Percentiles rank a stretch among this genome's conserved stretches.
Conservation (phyloP, 2,329 filamentous ascomycete species). For the Curvularia spicifera region DNA sequence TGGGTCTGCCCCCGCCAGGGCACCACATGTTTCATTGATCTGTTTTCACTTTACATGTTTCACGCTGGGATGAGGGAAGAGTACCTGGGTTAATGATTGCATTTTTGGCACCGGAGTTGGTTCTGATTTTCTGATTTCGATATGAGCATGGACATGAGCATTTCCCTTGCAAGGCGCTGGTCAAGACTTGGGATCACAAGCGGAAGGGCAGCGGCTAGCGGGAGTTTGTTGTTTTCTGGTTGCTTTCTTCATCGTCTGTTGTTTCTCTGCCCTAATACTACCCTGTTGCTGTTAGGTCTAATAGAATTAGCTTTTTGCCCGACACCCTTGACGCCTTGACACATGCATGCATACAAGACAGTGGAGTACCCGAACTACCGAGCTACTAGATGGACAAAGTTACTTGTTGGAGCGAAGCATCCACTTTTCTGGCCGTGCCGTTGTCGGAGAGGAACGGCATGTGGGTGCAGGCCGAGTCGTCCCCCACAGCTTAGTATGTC, state of each 20-base stretch:
- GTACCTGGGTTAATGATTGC: slow-evolving; percentile 20
- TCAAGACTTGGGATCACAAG: slow-evolving; percentile 13
- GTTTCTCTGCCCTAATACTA: slow-evolving; percentile 6
- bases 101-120: slow-evolving; percentile 20
- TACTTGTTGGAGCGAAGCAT: slow-evolving; percentile 8
- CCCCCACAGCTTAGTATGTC: slow-evolving; percentile 18
- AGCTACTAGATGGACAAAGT: background rate
- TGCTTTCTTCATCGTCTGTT: background rate
- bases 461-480: slow-evolving; percentile 21
- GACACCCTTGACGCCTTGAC: slow-evolving; percentile 1
- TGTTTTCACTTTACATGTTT: slow-evolving; percentile 14
- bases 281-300: background rate
- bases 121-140: slow-evolving; percentile 1
- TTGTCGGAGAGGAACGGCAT: slow-evolving; percentile 18
- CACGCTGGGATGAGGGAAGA: slow-evolving; percentile 6
- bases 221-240: slow-evolving; percentile 6
- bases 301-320: slow-evolving; percentile 9
- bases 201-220: slow-evolving; percentile 4
- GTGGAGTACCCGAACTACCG: slow-evolving; percentile 7
- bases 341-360: background rate
- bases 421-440: slow-evolving; percentile 16
- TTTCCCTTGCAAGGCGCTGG: slow-evolving; percentile 20
- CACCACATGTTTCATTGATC: slow-evolving; percentile 17
- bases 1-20: slow-evolving; percentile 13
- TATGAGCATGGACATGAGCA: slow-evolving; percentile 13